phyloP scores from a whole-genome alignment of 108 stramenopile species.

The Nitzschia inconspicua region DNA sequence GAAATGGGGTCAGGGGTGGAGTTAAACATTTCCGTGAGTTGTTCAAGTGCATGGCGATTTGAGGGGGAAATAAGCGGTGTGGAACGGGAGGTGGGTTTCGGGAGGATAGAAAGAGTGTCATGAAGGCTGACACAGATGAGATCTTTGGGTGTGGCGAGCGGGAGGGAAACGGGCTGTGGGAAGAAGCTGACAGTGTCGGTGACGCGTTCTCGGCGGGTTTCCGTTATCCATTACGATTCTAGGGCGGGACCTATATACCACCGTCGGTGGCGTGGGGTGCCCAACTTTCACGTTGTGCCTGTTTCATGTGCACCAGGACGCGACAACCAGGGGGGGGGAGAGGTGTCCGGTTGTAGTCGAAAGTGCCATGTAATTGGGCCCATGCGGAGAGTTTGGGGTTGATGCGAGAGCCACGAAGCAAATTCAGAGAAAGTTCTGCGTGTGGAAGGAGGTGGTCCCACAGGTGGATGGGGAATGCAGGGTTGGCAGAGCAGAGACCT shows the following conservation, averaged over 20 bases:
- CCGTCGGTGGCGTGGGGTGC: constrained; percentile 13
- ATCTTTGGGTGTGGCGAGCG: too few species aligned
- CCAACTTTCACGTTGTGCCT: constrained; percentile 21
- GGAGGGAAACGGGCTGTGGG: too few species aligned
- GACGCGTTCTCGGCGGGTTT: constrained; percentile 5
- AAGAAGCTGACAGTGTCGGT: constrained; percentile 44
- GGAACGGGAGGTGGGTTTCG: too few species aligned
- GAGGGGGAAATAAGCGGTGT: too few species aligned
- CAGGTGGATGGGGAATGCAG: constrained; percentile 28
- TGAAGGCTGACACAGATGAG: too few species aligned
- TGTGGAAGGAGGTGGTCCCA: constrained; percentile 42
- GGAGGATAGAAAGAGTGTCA: too few species aligned
- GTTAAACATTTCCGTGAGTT: too few species aligned
- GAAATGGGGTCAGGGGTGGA: too few species aligned
- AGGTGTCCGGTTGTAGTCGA: constrained; percentile 43
- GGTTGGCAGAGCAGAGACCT: constrained; percentile 23
- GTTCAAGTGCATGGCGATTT: too few species aligned
- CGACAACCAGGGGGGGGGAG: constrained; percentile 39
- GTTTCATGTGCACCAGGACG: constrained; percentile 24
- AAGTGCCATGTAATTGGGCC: constrained; percentile 18
- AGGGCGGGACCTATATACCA: constrained; percentile 39
- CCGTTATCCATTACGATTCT: constrained; percentile 12
- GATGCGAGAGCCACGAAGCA: constrained; percentile 31
- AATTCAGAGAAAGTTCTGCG: constrained; percentile 33
- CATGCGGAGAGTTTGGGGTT: constrained; percentile 39